phyloP scores from a whole-genome alignment of 1,284 basidiomycete species.

The Ceratobasidium papillatum region DNA sequence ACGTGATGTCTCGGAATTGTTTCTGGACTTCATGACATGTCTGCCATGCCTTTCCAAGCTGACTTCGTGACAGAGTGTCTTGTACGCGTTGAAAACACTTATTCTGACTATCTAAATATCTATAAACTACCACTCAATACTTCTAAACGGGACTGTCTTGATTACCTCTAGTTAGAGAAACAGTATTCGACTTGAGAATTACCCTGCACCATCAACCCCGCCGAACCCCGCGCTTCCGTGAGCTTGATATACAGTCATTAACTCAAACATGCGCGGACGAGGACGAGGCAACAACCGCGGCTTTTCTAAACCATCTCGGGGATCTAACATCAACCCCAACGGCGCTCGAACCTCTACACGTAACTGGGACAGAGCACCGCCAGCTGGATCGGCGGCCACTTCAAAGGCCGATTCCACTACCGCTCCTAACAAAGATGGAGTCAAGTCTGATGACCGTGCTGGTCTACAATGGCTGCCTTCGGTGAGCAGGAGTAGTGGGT shows the following conservation, averaged over 20 bases:
- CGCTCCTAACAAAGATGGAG: neutral
- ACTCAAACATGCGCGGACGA: constrained; percentile 17
- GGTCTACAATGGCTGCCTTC: constrained; percentile 13
- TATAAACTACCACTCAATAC: no score
- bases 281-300: constrained; percentile 7
- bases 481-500: constrained; percentile 32
- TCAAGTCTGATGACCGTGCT: neutral
- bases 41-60: constrained; percentile 7
- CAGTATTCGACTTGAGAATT: neutral
- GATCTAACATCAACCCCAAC: neutral
- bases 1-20: constrained; percentile 9
- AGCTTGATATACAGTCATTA: neutral
- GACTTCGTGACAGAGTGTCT: neutral
- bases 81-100: neutral
- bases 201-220: neutral
- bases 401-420: neutral
- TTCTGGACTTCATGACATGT: neutral
- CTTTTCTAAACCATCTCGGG: neutral
- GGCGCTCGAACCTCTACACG: constrained; percentile 20
- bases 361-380: constrained; percentile 17
- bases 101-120: neutral
- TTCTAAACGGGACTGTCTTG: neutral
- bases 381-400: neutral
- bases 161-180: neutral
- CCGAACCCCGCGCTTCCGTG: neutral